Evolutionary conservation across 2,329 filamentous ascomycete species (phyloP).

Genomic region (Alternaria ethzedia): DNA sequence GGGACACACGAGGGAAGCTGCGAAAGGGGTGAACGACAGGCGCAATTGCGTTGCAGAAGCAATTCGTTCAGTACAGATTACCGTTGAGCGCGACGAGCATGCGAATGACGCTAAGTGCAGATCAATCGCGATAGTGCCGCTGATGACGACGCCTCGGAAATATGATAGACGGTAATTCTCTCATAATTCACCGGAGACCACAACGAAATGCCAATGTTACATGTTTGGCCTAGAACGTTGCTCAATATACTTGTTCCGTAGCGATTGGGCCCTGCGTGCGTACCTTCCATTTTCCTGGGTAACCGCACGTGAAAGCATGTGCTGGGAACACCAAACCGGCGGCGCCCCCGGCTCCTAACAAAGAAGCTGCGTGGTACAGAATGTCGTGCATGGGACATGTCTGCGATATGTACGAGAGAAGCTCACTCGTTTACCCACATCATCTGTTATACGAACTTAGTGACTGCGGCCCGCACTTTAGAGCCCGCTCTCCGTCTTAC

Average conservation of each 20-base stretch:
- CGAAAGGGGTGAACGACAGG: slow-evolving; percentile 3
- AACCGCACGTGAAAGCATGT: neutral
- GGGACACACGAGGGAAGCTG: neutral
- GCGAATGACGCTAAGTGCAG: slow-evolving; percentile 20
- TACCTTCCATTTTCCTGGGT: neutral
- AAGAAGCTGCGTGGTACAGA: neutral
- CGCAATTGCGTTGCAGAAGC: slow-evolving; percentile 8
- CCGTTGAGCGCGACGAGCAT: slow-evolving; percentile 12
- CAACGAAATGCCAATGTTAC: neutral
- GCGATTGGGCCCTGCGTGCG: neutral
- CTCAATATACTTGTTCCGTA: neutral
- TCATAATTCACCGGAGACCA: neutral
- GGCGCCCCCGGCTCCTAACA: neutral
- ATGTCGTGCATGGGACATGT: neutral
- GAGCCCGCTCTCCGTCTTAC: slow-evolving; percentile 1
- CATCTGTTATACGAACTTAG: neutral
- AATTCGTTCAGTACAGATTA: slow-evolving; percentile 3
- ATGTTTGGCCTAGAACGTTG: neutral
- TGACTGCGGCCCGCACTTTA: slow-evolving; percentile 3
- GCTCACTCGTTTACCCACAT: neutral
- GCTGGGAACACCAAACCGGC: neutral
- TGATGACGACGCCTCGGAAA: slow-evolving; percentile 24
- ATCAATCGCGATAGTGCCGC: slow-evolving; percentile 22
- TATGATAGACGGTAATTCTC: neutral
- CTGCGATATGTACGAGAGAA: neutral